Evolutionary conservation across 2,329 filamentous ascomycete genomes (phyloP).

Genomic region (Shiraia sp.): DNA sequence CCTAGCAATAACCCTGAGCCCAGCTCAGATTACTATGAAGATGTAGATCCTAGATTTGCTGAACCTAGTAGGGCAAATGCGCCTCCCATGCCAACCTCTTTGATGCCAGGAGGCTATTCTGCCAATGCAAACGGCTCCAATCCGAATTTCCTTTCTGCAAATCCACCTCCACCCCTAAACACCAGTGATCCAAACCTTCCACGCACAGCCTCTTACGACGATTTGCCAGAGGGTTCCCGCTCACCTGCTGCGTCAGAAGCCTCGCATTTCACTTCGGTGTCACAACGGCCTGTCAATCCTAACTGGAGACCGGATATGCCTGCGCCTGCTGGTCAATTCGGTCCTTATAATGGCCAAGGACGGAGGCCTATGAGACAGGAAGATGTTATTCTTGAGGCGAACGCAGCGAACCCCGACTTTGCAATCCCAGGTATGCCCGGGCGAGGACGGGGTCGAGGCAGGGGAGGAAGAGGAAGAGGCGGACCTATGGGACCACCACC

Average conservation of each 20-base stretch:
- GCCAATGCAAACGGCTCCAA: slow-evolving; percentile 27
- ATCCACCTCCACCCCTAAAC: slow-evolving; percentile 17
- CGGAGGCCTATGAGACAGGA: slow-evolving; percentile 56
- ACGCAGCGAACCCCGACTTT: slow-evolving; percentile 79
- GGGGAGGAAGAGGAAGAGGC: slow-evolving; percentile 37
- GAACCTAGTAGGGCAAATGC: slow-evolving; percentile 45
- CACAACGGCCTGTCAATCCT: slow-evolving; percentile 85
- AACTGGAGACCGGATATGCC: slow-evolving; percentile 69
- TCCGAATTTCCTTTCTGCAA: slow-evolving; percentile 25
- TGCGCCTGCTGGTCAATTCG: slow-evolving; percentile 44
- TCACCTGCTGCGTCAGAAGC: slow-evolving; percentile 76
- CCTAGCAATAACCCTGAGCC: slow-evolving; percentile 19
- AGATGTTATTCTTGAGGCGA: slow-evolving; percentile 70
- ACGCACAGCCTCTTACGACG: slow-evolving; percentile 61
- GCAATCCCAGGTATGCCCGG: slow-evolving; percentile 59
- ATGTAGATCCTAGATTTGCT: slow-evolving; percentile 86
- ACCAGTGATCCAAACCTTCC: slow-evolving; percentile 41
- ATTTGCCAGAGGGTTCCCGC: slow-evolving; percentile 64
- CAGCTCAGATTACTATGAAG: slow-evolving; percentile 77
- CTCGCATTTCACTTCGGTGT: slow-evolving; percentile 88
- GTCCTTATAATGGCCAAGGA: slow-evolving; percentile 38
- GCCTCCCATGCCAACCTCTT: slow-evolving; percentile 37
- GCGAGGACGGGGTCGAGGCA: slow-evolving; percentile 39
- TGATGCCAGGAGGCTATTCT: slow-evolving; percentile 39
- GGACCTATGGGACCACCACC: slow-evolving; percentile 32